A percentile compares a stretch with the other conserved stretches of the same genome.
phyloP scores from a whole-genome alignment of 257 asterid genomes.

The Fraxinus anomala region DNA sequence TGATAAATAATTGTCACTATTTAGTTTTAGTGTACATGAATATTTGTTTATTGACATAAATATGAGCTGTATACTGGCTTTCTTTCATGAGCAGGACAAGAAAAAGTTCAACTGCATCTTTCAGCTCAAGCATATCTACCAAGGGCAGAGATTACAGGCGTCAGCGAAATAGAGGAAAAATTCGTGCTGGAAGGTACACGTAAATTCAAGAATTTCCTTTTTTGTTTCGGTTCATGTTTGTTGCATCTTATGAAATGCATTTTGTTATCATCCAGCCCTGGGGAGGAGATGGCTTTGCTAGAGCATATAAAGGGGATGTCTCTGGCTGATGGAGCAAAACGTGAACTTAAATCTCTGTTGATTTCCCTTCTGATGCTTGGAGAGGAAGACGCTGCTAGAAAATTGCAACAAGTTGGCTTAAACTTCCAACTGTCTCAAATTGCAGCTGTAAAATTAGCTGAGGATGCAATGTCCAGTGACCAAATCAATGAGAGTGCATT shows the following conservation, averaged over 20 bases:
- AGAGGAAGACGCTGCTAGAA: conserved; percentile 71
- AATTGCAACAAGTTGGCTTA: conserved; percentile 61
- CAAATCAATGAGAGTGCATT: conserved; percentile 51
- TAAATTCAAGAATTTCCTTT: conserved; percentile 4
- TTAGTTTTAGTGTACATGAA: background rate
- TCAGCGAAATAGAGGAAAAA: conserved; percentile 81
- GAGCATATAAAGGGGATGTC: conserved; percentile 90
- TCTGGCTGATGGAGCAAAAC: conserved; percentile 66
- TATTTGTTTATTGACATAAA: conserved; percentile 14
- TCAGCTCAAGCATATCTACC: conserved; percentile 51
- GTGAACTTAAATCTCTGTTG: conserved; percentile 68
- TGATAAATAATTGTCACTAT: background rate
- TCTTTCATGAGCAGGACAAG: conserved; percentile 59
- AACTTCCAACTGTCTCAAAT: conserved; percentile 80
- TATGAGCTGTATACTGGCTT: conserved; percentile 4
- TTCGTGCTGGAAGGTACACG: conserved; percentile 93
- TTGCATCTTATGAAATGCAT: conserved; percentile 7
- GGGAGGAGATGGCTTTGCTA: conserved; percentile 84
- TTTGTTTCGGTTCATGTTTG: background rate
- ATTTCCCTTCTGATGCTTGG: conserved; percentile 73
- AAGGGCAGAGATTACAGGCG: conserved; percentile 76
- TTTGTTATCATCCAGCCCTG: conserved; percentile 57
- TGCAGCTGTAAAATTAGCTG: conserved; percentile 76
- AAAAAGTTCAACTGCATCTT: conserved; percentile 68
- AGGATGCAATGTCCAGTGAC: conserved; percentile 50